phyloP scores from a whole-genome alignment of 208 protist species.

The Trichomonas tenax region DNA sequence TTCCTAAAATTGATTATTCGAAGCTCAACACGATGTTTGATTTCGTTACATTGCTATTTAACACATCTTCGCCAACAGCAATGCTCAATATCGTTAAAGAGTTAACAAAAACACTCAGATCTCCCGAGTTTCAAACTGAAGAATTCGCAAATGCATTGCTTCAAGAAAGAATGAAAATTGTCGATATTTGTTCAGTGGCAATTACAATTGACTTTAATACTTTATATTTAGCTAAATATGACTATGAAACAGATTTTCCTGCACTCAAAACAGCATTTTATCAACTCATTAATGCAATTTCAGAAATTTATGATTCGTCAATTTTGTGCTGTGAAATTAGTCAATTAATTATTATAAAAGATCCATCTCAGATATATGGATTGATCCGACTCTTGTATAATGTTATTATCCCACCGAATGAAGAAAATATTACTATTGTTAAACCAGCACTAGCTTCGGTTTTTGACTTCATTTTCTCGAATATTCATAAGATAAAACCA shows the following conservation, averaged over 20 bases:
- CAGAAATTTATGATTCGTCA: background rate
- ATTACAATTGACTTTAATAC: background rate
- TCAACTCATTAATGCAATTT: background rate
- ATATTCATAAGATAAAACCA: background rate
- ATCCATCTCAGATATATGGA: background rate
- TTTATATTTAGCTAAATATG: background rate
- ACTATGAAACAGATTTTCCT: background rate
- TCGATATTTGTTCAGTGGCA: background rate
- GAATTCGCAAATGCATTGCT: background rate
- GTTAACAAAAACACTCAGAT: background rate
- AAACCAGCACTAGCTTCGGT: background rate
- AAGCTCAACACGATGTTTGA: background rate
- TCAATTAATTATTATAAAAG: background rate
- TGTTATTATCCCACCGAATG: background rate
- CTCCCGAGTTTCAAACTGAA: background rate
- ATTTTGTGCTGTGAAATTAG: background rate
- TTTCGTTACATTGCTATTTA: background rate
- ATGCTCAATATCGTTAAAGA: background rate
- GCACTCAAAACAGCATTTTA: background rate
- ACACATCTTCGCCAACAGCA: background rate
- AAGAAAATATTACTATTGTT: background rate
- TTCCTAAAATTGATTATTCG: background rate
- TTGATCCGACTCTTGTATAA: background rate
- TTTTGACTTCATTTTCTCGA: background rate
- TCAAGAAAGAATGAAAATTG: background rate